Conservation (phyloP, 495 filamentous ascomycete genomes). For the Delitschia confertaspora region DNA sequence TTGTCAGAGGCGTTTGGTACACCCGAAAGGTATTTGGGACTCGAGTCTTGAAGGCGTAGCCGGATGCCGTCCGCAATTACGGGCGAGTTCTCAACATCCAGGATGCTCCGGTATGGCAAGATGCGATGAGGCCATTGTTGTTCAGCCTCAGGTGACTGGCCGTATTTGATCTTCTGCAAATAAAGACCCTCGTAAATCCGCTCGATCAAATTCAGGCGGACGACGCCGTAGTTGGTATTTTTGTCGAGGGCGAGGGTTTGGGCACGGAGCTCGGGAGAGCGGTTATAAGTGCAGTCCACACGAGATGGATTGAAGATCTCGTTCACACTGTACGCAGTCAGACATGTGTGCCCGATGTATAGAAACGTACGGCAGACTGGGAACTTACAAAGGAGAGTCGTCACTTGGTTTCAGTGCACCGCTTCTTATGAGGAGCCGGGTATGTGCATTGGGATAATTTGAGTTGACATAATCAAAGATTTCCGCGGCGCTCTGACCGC, state of each 20-base stretch:
- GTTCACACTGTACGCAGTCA: conserved; percentile 61
- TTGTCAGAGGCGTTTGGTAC: conserved; percentile 26
- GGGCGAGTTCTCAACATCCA: conserved; percentile 46
- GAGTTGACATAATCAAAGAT: conserved; percentile 83
- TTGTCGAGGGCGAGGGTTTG: conserved; percentile 55
- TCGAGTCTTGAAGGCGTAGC: conserved; percentile 28
- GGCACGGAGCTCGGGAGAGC: conserved; percentile 51
- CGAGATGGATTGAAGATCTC: conserved; percentile 87
- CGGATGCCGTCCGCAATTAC: conserved; percentile 27
- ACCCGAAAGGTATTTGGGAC: conserved; percentile 26
- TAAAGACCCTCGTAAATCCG: conserved; percentile 78
- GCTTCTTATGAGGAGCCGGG: conserved; percentile 65
- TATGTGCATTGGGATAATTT: conserved; percentile 73
- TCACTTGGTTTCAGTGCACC: conserved; percentile 82
- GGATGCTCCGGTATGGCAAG: conserved; percentile 54
- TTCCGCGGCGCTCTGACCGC: conserved; percentile 88
- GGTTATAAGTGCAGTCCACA: conserved; percentile 63
- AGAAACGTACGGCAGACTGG: too few species aligned
- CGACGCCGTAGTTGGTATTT: conserved; percentile 89
- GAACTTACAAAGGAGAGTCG: conserved; percentile 82
- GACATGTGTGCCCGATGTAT: conserved; percentile 2
- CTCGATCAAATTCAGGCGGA: conserved; percentile 79
- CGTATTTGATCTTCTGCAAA: conserved; percentile 63
- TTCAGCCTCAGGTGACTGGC: conserved; percentile 42
- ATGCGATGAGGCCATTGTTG: conserved; percentile 74